phyloP scores from a whole-genome alignment of 2,329 filamentous ascomycete species.

The Cryphonectria japonica region DNA sequence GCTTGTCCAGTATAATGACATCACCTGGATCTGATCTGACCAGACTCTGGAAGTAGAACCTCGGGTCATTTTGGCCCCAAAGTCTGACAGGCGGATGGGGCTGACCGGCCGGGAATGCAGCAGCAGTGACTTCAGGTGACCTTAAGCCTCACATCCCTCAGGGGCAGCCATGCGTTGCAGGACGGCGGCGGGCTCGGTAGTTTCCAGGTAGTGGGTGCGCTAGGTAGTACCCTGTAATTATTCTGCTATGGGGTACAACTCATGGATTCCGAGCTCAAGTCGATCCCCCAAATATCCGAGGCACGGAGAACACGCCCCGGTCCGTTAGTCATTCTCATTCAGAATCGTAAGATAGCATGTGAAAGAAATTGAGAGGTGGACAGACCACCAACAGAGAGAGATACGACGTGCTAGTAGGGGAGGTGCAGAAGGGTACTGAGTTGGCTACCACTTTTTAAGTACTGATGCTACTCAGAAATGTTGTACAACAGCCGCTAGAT shows the following conservation, averaged over 20 bases:
- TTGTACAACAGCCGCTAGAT: not conserved
- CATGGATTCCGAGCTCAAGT: not conserved
- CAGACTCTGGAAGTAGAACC: not conserved
- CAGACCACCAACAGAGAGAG: not conserved
- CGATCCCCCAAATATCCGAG: slow-evolving; percentile 8
- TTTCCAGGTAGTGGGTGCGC: slow-evolving; percentile 3
- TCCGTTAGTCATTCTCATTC: not conserved
- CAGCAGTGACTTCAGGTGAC: slow-evolving; percentile 6
- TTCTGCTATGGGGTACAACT: not conserved
- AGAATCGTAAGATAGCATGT: not conserved
- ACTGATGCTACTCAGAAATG: too few relatives aligned
- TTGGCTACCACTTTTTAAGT: too few relatives aligned
- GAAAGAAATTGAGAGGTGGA: not conserved
- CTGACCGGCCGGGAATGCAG: not conserved
- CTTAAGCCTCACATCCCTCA: not conserved
- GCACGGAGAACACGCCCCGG: not conserved
- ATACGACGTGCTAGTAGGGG: not conserved
- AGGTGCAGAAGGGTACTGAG: too few relatives aligned
- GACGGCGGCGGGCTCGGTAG: not conserved
- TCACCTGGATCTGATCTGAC: not conserved
- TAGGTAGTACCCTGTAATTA: not conserved
- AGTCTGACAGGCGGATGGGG: not conserved
- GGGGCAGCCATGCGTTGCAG: not conserved
- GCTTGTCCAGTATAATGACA: not conserved
- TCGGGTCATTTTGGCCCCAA: not conserved